phyloP scores from a whole-genome alignment of 176 grass and related monocot genomes.

The Ensete ventricosum region DNA sequence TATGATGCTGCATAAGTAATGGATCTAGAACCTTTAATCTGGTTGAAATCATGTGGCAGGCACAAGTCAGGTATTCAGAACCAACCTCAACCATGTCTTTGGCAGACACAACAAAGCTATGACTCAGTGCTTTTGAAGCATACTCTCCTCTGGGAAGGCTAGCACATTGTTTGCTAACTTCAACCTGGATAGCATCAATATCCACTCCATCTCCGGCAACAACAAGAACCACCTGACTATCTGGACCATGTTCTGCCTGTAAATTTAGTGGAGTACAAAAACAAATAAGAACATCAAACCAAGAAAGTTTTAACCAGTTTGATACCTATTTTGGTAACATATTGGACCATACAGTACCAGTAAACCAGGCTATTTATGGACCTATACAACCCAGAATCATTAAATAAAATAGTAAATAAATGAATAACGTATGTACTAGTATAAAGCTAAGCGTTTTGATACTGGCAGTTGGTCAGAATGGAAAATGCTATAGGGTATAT shows the following conservation, averaged over 20 bases:
- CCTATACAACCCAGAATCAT: too few species aligned
- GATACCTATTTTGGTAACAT: background rate
- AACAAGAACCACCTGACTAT: conserved; percentile 93
- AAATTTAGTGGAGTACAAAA: conserved; percentile 7
- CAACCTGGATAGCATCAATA: conserved; percentile 57
- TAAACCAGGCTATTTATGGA: too few species aligned
- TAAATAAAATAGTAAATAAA: too few species aligned
- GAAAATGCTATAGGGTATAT: too few species aligned
- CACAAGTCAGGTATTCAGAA: background rate
- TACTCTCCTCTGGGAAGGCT: conserved; percentile 88
- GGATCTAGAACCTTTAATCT: too few species aligned
- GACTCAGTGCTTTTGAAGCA: conserved; percentile 84
- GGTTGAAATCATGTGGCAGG: too few species aligned
- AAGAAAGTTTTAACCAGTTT: too few species aligned
- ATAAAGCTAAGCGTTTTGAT: too few species aligned
- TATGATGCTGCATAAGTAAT: too few species aligned
- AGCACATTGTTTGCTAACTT: conserved; percentile 82
- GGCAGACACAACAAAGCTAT: conserved; percentile 83
- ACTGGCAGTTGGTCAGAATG: too few species aligned
- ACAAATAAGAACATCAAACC: background rate
- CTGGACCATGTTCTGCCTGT: conserved; percentile 94
- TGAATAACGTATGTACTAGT: too few species aligned
- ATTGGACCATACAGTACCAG: too few species aligned
- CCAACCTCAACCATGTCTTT: conserved; percentile 84
- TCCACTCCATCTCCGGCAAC: conserved; percentile 69